phyloP scores from a whole-genome alignment of 1,284 basidiomycete genomes.

The Vanrija humicola region DNA sequence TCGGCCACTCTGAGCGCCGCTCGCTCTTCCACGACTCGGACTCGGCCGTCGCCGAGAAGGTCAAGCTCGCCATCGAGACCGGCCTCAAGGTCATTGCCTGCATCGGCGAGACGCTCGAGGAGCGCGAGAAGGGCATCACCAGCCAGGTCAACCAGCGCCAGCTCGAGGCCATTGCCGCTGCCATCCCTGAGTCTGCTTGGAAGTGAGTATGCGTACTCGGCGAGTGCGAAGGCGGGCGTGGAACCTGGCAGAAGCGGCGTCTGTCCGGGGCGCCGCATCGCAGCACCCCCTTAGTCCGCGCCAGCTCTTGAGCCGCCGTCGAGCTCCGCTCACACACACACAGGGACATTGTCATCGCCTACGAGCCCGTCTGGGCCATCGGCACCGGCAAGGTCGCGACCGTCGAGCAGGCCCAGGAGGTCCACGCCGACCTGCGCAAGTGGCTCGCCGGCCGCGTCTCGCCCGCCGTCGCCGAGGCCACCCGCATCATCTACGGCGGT shows the following conservation, averaged over 20 bases:
- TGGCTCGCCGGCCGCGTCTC: constrained; percentile 71
- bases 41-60: constrained; percentile 79
- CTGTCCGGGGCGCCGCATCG: background rate
- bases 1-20: constrained; percentile 97
- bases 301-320: background rate
- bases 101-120: constrained; percentile 86
- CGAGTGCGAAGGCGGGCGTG: background rate
- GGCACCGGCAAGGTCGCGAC: constrained; percentile 96
- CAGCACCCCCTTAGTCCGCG: background rate
- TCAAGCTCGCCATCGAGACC: constrained; percentile 56
- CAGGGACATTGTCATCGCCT: constrained; percentile 89
- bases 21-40: constrained; percentile 87
- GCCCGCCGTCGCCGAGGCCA: constrained; percentile 64
- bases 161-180: constrained; percentile 68
- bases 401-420: constrained; percentile 74
- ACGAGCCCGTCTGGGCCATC: constrained; percentile 98
- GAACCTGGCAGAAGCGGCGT: background rate
- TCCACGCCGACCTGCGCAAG: constrained; percentile 76
- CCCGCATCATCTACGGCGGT: constrained; percentile 93
- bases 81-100: constrained; percentile 88
- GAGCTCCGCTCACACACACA: background rate
- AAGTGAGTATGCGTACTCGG: constrained; percentile 54
- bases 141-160: constrained; percentile 76
- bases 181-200: constrained; percentile 70
- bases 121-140: constrained; percentile 80